Evolutionary conservation across 2,329 filamentous ascomycete genomes (phyloP), one percentile per base, ranked within the genome.

Genomic region (Claviceps africana): DNA sequence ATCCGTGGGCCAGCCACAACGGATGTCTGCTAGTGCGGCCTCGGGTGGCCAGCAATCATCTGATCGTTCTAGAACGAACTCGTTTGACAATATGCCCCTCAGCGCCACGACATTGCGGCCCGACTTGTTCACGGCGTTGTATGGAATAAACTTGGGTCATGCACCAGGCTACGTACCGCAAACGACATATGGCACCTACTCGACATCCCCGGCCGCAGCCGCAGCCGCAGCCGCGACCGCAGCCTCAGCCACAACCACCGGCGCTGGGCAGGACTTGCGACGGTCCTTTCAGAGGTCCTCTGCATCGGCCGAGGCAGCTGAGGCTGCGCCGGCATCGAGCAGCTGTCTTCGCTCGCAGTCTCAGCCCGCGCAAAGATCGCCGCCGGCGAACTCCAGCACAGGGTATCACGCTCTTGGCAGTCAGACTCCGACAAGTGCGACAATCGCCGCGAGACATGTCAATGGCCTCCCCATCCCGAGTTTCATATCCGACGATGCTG

Each of bases 271-370:
- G 31, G 81, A 83, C 55, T 77, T 76, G 57, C 73, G 80, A 56
- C 72, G 79, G 50, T 73, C 76, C 47, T 65, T 79, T 51, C 78
- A 83, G 56, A 70, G 80, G 59, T 75, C 77, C 1, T 68, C 70
- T 10, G 65, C 70, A 25, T 67, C 72, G 17, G 75, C 71, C 25
- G 78, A 82, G 37, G 63, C 72, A 15, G 71, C 71, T 10, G 60
- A 72, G 15, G 71, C 71, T 10, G 60, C 67, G 19, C 65, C 70
- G 39, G 65, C 72, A 50, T 71, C 77, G 28, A 76, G 70, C 52
- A 77, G 79, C 57, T 70, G 78, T n/a, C 63, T 81, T 55, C 73
- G 81, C 56, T 84, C 81, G 28, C 81, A 84, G 61, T 83, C 81
- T n/a, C 81, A 83, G 61, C 81, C 81, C 25, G 79, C 80, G 2